Conservation (phyloP, 345 rosid species). For the Camelina sativa region DNA sequence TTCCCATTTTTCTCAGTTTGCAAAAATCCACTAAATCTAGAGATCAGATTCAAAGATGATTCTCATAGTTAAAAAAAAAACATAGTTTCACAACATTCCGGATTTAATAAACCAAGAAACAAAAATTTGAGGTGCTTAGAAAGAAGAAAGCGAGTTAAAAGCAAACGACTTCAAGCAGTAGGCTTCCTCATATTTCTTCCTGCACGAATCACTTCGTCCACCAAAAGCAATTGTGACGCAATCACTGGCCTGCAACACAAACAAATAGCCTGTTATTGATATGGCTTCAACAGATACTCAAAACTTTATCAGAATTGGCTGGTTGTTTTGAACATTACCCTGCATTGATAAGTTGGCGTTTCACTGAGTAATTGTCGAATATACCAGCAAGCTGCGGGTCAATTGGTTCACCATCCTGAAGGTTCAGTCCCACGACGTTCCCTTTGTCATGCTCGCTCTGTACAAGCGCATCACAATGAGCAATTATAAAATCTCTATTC, state of each 20-base stretch:
- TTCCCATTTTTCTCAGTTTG: neutral
- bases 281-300: constrained; percentile 1
- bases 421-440: constrained; percentile 80
- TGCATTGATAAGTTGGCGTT: constrained; percentile 92
- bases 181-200: constrained; percentile 99
- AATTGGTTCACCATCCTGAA: constrained; percentile 82
- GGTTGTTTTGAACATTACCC: constrained; percentile 60
- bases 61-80: neutral
- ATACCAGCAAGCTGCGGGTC: constrained; percentile 95
- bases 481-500: neutral
- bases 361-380: constrained; percentile 93
- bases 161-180: constrained; percentile 39
- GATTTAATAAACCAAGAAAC: neutral
- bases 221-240: constrained; percentile 92
- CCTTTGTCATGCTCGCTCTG: constrained; percentile 98
- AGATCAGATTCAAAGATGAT: constrained; percentile 7
- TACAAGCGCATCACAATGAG: constrained; percentile 27
- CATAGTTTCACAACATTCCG: constrained; percentile 21
- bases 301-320: neutral
- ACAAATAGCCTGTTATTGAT: neutral
- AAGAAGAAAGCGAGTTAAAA: constrained; percentile 3
- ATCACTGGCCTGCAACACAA: constrained; percentile 81
- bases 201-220: constrained; percentile 98
- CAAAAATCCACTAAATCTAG: neutral
- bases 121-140: constrained; percentile 1